Evolutionary conservation across 2,329 filamentous ascomycete genomes (phyloP).

Genomic region (Nemania bipapillata): DNA sequence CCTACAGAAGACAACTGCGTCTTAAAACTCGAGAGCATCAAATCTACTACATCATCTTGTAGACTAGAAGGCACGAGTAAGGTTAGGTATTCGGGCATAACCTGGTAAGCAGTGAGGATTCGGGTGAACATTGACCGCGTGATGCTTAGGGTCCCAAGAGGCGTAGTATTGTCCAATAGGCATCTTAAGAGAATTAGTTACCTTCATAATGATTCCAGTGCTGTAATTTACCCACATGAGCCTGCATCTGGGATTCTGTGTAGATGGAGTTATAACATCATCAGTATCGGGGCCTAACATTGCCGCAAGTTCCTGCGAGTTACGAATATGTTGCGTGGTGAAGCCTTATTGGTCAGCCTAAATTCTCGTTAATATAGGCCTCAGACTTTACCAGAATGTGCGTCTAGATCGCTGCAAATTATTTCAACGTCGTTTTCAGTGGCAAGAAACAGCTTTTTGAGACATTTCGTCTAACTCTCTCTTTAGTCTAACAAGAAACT

Average conservation of each 20-base stretch:
- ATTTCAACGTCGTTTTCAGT: not conserved
- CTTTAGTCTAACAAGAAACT: not conserved
- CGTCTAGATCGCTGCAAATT: conserved; percentile 6
- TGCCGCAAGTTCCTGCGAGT: not conserved
- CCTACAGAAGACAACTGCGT: conserved; percentile 47
- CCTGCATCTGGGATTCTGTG: conserved; percentile 37
- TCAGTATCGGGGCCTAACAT: conserved; percentile 5
- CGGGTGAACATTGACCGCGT: conserved; percentile 36
- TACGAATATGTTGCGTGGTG: not conserved
- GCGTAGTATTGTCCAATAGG: conserved; percentile 33
- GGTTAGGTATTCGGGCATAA: conserved; percentile 56
- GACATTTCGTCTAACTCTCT: not conserved
- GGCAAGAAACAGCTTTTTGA: not conserved
- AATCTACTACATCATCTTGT: conserved; percentile 47
- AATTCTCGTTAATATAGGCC: not conserved
- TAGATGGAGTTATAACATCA: not conserved
- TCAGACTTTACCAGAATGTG: not conserved
- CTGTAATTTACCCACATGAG: conserved; percentile 35
- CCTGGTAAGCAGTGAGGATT: conserved; percentile 51
- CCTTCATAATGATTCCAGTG: not conserved
- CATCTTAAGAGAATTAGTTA: conserved; percentile 26
- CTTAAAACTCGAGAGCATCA: conserved; percentile 54
- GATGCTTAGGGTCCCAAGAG: conserved; percentile 31
- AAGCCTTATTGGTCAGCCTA: conserved; percentile 6
- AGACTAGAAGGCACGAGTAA: conserved; percentile 55